These are phyloP conservation scores for Violaceomyces palustris DNA, from an alignment of 1,284 basidiomycete species.

Conservation along the genomic window DNA sequence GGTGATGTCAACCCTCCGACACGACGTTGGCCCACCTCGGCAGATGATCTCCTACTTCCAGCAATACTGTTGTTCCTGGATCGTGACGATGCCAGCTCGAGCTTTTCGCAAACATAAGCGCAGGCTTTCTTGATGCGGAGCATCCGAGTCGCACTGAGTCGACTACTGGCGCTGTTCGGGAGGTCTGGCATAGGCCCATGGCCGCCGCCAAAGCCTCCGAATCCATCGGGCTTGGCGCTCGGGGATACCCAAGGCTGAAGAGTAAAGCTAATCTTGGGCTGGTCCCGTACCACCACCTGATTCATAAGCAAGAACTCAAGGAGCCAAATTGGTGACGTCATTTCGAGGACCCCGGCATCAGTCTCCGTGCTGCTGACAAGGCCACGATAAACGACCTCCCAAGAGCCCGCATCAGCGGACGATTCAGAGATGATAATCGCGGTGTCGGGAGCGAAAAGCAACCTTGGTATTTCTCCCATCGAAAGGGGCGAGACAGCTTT, in stretches of 20 bases:
- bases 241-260: conserved; percentile 64
- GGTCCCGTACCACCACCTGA: conserved; percentile 21
- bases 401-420: conserved; percentile 65
- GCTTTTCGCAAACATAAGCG: conserved; percentile 80
- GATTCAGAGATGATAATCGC: conserved; percentile 78
- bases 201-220: conserved; percentile 14
- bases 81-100: conserved; percentile 59
- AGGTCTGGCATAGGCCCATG: conserved; percentile 17
- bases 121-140: conserved; percentile 79
- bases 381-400: conserved; percentile 69
- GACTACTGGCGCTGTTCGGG: conserved; percentile 66
- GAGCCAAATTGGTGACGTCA: conserved; percentile 77
- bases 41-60: conserved; percentile 16
- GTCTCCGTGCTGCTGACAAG: conserved; percentile 62
- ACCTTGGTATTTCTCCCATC: conserved; percentile 67
- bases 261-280: conserved; percentile 64
- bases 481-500: conserved; percentile 67
- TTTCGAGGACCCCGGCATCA: conserved; percentile 69
- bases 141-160: conserved; percentile 79
- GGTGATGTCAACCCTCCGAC: not conserved
- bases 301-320: conserved; percentile 71
- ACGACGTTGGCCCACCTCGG: not conserved
- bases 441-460: conserved; percentile 64
- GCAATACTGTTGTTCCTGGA: conserved; percentile 17
- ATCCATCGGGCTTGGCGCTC: conserved; percentile 6